A percentile compares a stretch with the other conserved stretches of the same genome.
Conservation (phyloP, 129 eudicot genomes). For the Centrapalus pauciflorus region DNA sequence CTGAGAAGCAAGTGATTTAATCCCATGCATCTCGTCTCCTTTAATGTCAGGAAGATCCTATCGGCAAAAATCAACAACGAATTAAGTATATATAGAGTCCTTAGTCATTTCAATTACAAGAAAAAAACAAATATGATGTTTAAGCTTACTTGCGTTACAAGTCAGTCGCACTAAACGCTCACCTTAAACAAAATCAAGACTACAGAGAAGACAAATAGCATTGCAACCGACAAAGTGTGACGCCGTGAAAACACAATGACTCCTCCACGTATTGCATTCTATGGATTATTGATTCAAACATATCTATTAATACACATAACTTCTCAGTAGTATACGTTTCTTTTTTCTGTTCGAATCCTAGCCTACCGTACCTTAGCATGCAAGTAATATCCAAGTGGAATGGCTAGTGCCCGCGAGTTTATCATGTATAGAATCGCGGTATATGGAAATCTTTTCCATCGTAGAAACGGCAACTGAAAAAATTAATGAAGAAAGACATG, state of each 20-base stretch:
- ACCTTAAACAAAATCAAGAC: constrained; percentile 30
- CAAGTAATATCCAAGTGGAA: constrained; percentile 28
- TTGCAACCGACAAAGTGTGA: constrained; percentile 18
- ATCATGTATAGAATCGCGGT: constrained; percentile 30
- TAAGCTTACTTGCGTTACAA: background rate
- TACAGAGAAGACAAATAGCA: constrained; percentile 23
- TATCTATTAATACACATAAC: background rate
- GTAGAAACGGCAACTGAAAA: constrained; percentile 22
- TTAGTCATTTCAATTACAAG: background rate
- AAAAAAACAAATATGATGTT: background rate
- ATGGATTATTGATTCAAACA: background rate
- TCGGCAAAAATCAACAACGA: background rate
- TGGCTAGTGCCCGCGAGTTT: constrained; percentile 26
- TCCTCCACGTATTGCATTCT: constrained; percentile 23
- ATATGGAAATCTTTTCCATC: constrained; percentile 36
- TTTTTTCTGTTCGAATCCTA: background rate
- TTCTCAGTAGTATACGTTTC: background rate
- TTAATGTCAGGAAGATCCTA: constrained; percentile 35
- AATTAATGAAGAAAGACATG: background rate
- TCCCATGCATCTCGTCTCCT: constrained; percentile 39
- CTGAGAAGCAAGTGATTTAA: constrained; percentile 28
- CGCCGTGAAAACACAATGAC: constrained; percentile 13
- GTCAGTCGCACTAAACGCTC: background rate
- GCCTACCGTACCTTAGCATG: constrained; percentile 16
- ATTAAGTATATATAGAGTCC: background rate